phyloP scores from a whole-genome alignment of 1,284 basidiomycete species.

The Crucibulum cyathiforme region DNA sequence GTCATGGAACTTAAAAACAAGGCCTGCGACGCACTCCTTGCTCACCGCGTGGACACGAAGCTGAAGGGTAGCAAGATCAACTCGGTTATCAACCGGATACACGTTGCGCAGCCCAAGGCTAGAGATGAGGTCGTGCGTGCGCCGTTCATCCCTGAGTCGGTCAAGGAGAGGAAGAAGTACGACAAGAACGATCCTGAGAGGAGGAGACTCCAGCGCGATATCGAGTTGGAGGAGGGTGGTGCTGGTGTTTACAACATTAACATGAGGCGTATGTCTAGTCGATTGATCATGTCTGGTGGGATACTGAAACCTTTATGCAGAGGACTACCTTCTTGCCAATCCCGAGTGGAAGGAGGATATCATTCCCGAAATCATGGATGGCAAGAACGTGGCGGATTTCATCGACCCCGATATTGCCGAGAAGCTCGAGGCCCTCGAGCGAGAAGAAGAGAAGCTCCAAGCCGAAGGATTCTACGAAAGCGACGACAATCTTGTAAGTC shows the following conservation, averaged over 20 bases:
- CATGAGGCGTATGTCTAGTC: constrained; percentile 69
- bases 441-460: constrained; percentile 93
- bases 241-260: constrained; percentile 92
- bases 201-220: constrained; percentile 74
- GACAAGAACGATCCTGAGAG: constrained; percentile 86
- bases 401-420: constrained; percentile 99
- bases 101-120: constrained; percentile 88
- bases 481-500: constrained; percentile 81
- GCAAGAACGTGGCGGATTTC: constrained; percentile 99
- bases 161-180: constrained; percentile 81
- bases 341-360: constrained; percentile 96
- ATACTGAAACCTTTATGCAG: constrained; percentile 45
- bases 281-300: constrained; percentile 25
- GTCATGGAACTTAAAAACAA: constrained; percentile 94
- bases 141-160: constrained; percentile 86
- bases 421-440: constrained; percentile 96
- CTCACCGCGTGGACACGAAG: constrained; percentile 92
- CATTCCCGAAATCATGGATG: constrained; percentile 96
- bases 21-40: constrained; percentile 91
- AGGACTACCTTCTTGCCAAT: constrained; percentile 89
- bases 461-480: constrained; percentile 95
- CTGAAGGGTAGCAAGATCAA: constrained; percentile 94
- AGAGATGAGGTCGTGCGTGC: constrained; percentile 85
- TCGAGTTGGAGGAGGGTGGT: constrained; percentile 84
- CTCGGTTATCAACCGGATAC: constrained; percentile 89